Base-by-base conservation (phyloP, 2,329 filamentous ascomycete genomes). In the Chalaropsis thielavioides region DNA sequence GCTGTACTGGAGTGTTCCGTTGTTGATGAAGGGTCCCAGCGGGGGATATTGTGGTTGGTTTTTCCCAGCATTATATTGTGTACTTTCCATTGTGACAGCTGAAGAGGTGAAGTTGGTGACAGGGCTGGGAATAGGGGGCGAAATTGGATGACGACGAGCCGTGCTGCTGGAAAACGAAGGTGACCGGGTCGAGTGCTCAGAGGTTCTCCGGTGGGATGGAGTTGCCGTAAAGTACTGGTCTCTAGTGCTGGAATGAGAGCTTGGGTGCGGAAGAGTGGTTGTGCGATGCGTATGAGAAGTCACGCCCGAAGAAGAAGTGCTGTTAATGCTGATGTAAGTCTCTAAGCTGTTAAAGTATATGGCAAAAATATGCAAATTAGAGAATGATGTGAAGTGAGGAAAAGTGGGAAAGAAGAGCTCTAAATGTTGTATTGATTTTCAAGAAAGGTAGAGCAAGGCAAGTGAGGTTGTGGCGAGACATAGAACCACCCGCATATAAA, bases 1-100 rank as follows among this genome's bases (percentile, higher is more conserved):
- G 2, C 75, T 77, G 70, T 86, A 87, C 65, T 80, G 79, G 64
- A 90, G 80, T n/a, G 80, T 80, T 49, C 83, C 83, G 63, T 85
- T 77, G 44, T 78, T 78, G 35, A 77, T 77, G 63, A 82, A 75
- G 6, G 76, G 69, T 68, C 75, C 72, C 24, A 85, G 76, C 8
- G 83, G 83, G 59, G 83, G 83, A 40, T 83, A 79, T 68, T 74
- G 78, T 63, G 74, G 71, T 69, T 75, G 73, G 44, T 71, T 69
- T 58, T 71, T 68, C 58, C 65, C 54, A 35, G 61, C 69, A 69
- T 73, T 73, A 73, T 73, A 79, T 69, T 74, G 76, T 67, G 70
- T 71, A 19, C 71, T 68, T 66, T 82, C 80, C 80, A 83, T 83
- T 69, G 77, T 81, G 70, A 77, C 74, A 24, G 76, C 71, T n/a